phyloP scores from a whole-genome alignment of 805 yeast genomes.

The Zygoascus bituminiphila region DNA sequence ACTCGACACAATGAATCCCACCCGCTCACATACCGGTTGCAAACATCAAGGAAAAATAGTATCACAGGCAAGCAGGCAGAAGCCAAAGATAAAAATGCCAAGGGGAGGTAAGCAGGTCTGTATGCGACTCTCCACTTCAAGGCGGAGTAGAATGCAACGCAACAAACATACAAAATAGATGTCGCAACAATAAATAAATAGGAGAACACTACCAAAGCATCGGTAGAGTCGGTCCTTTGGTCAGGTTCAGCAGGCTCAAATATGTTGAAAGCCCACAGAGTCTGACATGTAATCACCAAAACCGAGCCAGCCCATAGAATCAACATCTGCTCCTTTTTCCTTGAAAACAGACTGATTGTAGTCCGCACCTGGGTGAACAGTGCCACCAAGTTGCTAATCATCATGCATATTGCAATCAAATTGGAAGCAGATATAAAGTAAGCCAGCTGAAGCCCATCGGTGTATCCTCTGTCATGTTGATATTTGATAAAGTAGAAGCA shows the following conservation, averaged over 20 bases:
- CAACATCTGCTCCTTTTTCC: slow-evolving; percentile 15
- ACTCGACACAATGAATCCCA: slow-evolving; percentile 14
- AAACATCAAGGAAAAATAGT: slow-evolving; percentile 18
- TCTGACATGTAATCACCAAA: slow-evolving; percentile 7
- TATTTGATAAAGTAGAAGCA: background rate
- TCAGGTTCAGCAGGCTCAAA: slow-evolving; percentile 9
- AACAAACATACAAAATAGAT: slow-evolving; percentile 15
- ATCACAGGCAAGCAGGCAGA: slow-evolving; percentile 13
- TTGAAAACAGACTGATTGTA: slow-evolving; percentile 13
- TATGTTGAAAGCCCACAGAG: slow-evolving; percentile 10
- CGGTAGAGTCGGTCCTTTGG: slow-evolving; percentile 12
- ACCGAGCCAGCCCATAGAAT: slow-evolving; percentile 12
- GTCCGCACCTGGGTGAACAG: slow-evolving; percentile 16
- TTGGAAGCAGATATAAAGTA: slow-evolving; percentile 4
- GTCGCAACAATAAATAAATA: slow-evolving; percentile 21
- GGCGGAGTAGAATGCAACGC: slow-evolving; percentile 13
- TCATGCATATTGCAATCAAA: background rate
- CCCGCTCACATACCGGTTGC: slow-evolving; percentile 9
- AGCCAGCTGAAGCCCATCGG: slow-evolving; percentile 12
- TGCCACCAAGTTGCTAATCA: slow-evolving; percentile 4
- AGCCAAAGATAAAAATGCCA: slow-evolving; percentile 14
- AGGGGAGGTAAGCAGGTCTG: slow-evolving; percentile 3
- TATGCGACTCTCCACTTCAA: slow-evolving; percentile 16
- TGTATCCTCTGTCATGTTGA: slow-evolving; percentile 10
- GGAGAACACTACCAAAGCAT: slow-evolving; percentile 17